Base-by-base conservation (phyloP, 495 filamentous ascomycete genomes). In the Penicillium cosmopolitanum region DNA sequence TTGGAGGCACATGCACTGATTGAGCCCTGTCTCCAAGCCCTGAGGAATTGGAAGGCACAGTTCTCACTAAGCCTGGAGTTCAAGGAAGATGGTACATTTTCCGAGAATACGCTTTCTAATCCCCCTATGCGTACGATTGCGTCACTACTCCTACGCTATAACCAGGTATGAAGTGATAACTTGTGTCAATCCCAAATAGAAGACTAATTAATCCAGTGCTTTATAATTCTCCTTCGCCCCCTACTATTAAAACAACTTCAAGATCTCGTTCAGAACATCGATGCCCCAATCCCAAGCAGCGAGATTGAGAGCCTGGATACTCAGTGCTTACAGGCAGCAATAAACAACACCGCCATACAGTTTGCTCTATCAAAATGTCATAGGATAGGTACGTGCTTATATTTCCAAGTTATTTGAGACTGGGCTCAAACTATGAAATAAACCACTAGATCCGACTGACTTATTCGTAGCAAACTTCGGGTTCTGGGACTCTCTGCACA, bases 401-500 rank as follows among this genome's bases (percentile, higher is more conserved):
- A 44, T 19, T 4, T 15, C n/a, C n/a, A n/a, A n/a, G n/a, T n/a
- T 4, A 18, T 16, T 44, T 5, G 5, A 9, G 2, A 10, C 16
- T 19, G 9, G 15, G 5, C 8, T 44, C 18, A 2, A n/a, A 18
- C 16, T 44, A 18, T 4, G 3, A 9, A n/a, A 44, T 44, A 8
- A 10, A 2, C 19, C 19, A 21, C 19, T 2, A 21, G 19, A 21
- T 21, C 2, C 16, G n/a, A 9, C 42, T 44, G 18, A 44, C 42
- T 8, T n/a, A 38, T 42, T n/a, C 4, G 4, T 28, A 28, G 25
- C 25, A 28, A 28, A 28, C 4, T 56, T 56, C 8, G 53, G 40
- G 3, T 56, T 56, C 25, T 56, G 53, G 53, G 40, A 56, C 23
- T 31, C 21, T 4, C 40, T 56, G 6, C 53, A 46, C n/a, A 28